Base-by-base conservation (phyloP, 2,329 filamentous ascomycete genomes). In the Ascochyta clinopodiicola region DNA sequence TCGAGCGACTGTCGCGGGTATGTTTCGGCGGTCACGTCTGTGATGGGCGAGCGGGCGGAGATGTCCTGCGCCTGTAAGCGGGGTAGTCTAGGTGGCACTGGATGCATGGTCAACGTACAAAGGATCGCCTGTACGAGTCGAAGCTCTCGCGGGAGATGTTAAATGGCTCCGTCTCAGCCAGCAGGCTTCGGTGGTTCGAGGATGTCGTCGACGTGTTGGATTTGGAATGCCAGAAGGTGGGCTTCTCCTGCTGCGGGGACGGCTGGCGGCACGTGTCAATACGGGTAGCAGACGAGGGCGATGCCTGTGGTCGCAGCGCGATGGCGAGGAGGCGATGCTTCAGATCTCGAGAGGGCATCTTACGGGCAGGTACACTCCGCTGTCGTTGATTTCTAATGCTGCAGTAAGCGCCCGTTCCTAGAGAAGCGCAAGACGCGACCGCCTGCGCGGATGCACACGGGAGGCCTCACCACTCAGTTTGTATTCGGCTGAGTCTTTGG, bases 101-200 rank as follows among this genome's bases (percentile, higher is more conserved):
- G 17, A 31, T 36, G 34, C 38, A 52, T 35, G 44, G 44, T 34
- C n/a, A 13, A 82, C 89, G 66, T 84, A 96, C 94, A 80, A 98
- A 98, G 61, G 93, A 97, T 69, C 95, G 87, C 61, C 95, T 85
- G 78, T 98, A 98, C 3, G 93, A 96, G 75, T 98, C 95, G 71
- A 98, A 98, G 2, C 93, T 97, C 78, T 98, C 95, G 69, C 94
- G 86, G 34, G 93, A 96, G 74, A 98, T 98, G 61, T 90, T 92
- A 74, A 98, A 98, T 13, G 90, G 92, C 73, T 98, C 94, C 66
- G 92, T 93, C 59, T 96, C 92, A 67, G 88, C 87, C 56, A 91
- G 80, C 66, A 89, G 85, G 71, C 84, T 86, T 52, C 85, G 80
- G 71, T 86, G 83, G 61, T 85, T 84, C 27, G 81, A 82, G 35